phyloP scores from a whole-genome alignment of 1,284 basidiomycete species.

The Farysia itapuensis region DNA sequence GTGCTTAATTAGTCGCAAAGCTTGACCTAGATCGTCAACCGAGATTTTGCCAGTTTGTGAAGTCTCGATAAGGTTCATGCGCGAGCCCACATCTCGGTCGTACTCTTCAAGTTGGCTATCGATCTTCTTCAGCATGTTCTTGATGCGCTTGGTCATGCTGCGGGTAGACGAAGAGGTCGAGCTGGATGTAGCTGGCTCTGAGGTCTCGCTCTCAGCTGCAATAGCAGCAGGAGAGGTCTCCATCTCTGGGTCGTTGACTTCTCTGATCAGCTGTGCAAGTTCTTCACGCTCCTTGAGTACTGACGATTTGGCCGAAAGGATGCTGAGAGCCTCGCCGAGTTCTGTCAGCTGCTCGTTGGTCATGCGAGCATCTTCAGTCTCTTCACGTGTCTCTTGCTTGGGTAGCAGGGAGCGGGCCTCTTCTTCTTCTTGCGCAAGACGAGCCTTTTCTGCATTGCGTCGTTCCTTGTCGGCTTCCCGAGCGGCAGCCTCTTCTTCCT shows the following conservation, averaged over 20 bases:
- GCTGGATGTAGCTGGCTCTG: conserved; percentile 6
- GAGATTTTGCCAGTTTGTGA: conserved; percentile 90
- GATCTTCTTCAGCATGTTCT: conserved; percentile 92
- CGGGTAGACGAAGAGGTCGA: conserved; percentile 62
- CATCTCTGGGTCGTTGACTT: conserved; percentile 60
- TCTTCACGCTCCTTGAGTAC: conserved; percentile 95
- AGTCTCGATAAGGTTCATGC: conserved; percentile 89
- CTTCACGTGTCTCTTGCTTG: conserved; percentile 32
- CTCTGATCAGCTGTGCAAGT: conserved; percentile 82
- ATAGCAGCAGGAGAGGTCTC: conserved; percentile 1
- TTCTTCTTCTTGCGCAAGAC: conserved; percentile 43
- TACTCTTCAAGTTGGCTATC: conserved; percentile 90
- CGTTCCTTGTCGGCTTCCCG: conserved; percentile 80
- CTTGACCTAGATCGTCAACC: conserved; percentile 83
- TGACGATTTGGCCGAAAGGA: conserved; percentile 92
- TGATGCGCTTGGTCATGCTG: conserved; percentile 88
- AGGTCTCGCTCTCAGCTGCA: conserved; percentile 4
- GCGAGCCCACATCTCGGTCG: conserved; percentile 75
- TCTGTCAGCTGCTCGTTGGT: conserved; percentile 94
- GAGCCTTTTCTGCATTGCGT: conserved; percentile 64
- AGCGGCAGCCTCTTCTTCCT: conserved; percentile 86
- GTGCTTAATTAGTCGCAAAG: conserved; percentile 90
- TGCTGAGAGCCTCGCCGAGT: conserved; percentile 84
- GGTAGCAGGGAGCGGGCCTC: conserved; percentile 49
- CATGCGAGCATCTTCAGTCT: conserved; percentile 75